Evolutionary conservation across 2,329 filamentous ascomycete genomes (phyloP), one percentile per base, ranked within the genome.

Genomic region (Helotiales sp.): DNA sequence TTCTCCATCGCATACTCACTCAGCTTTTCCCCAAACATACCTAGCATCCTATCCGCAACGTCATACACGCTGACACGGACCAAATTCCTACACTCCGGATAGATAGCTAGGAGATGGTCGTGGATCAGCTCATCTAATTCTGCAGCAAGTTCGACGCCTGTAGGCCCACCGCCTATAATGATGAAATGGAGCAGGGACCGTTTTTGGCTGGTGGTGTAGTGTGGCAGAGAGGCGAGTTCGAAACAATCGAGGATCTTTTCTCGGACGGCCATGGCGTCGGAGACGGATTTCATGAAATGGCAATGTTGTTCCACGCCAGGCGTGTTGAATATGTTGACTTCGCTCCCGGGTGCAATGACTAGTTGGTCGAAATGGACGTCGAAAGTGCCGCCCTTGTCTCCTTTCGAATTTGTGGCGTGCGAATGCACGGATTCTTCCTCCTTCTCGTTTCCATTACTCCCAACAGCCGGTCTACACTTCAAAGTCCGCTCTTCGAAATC

Each of bases 241-340:
- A 93, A 92, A 65, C 80, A 76, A 58, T 88, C 86, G 26, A 93
- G 81, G 1, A 93, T 80, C 34, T 86, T 84, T 70, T 89, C 84
- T 5, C 91, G 83, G 68, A 93, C 89, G 47, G 82, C 84, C 20
- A 89, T 82, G 4, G 91, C 93, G 76, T 97, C 93, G 3, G 90
- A 90, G 1, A 96, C 87, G 74, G 96, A 92, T 66, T 93, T 91
- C 70, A 96, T 84, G 79, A 96, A 96, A 70, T 89, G 87, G 0
- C 93, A 92, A 76, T 96, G 87, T 75, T 96, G 89, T 65, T 86
- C 86, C 2, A 96, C 92, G 0, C 93, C 93, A 15, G 91, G 89
- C 3, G 93, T 93, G 49, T 87, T 86, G 77, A 97, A 97, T 0
- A 93, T 97, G 79, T 94, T 73, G 8, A 65, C 67, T 45, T 69